phyloP scores from a whole-genome alignment of 805 yeast species.

The Pichia rugopelliculosa region DNA sequence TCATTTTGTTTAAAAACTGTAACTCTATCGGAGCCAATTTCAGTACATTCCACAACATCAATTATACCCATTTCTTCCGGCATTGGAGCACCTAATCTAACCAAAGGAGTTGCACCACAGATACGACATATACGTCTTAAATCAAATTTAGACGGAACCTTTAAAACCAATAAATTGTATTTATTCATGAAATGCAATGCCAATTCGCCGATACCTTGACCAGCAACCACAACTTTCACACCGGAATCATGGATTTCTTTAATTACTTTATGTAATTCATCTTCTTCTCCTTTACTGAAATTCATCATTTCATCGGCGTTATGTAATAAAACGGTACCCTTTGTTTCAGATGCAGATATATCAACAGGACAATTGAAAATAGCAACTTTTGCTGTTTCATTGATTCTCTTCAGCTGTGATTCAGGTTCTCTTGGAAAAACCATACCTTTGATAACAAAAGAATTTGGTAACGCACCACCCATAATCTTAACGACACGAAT shows the following conservation, averaged over 20 bases:
- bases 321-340: constrained; percentile 93
- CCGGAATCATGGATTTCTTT: constrained; percentile 81
- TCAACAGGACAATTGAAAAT: constrained; percentile 92
- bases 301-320: constrained; percentile 96
- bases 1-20: constrained; percentile 81
- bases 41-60: constrained; percentile 83
- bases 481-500: constrained; percentile 93
- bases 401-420: constrained; percentile 67
- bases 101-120: constrained; percentile 94
- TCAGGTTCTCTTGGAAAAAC: constrained; percentile 98
- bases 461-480: constrained; percentile 74
- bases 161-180: constrained; percentile 74
- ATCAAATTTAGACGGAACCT: constrained; percentile 91
- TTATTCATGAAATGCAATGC: constrained; percentile 90
- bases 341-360: constrained; percentile 93
- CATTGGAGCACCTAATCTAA: constrained; percentile 89
- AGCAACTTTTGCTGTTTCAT: constrained; percentile 70
- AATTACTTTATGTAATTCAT: constrained; percentile 78
- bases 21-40: constrained; percentile 96
- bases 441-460: constrained; percentile 91
- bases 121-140: constrained; percentile 90
- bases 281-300: constrained; percentile 94
- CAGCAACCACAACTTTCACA: constrained; percentile 85
- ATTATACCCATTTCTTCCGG: constrained; percentile 89
- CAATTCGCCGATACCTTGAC: constrained; percentile 86